Percentiles rank a stretch among this genome's conserved stretches.
Evolutionary conservation across 2,329 filamentous ascomycete species (phyloP).

Genomic region (Sordariomycetes sp.): DNA sequence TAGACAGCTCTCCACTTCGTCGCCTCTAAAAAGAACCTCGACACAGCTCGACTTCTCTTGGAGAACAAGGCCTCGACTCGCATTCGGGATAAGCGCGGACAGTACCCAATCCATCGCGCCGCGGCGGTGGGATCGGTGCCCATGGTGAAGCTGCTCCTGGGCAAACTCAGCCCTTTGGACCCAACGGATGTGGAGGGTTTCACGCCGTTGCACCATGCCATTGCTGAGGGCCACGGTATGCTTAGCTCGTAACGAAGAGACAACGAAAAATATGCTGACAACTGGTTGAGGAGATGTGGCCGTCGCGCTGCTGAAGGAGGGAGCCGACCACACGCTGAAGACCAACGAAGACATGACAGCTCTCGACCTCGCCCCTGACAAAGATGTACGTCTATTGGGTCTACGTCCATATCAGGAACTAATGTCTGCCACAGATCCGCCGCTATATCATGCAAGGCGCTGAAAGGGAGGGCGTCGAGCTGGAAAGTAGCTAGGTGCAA

Average conservation of each 20-base stretch:
- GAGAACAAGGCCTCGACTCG: conserved; percentile 67
- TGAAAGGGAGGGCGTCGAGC: conserved; percentile 74
- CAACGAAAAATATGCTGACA: neutral
- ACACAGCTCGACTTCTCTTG: conserved; percentile 71
- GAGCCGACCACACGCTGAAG: conserved; percentile 72
- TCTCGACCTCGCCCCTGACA: conserved; percentile 78
- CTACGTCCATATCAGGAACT: conserved; percentile 1
- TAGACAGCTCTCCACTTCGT: conserved; percentile 87
- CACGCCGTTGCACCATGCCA: conserved; percentile 82
- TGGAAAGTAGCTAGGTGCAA: conserved; percentile 18
- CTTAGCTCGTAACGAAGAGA: neutral
- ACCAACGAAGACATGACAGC: conserved; percentile 63
- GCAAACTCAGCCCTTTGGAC: conserved; percentile 72
- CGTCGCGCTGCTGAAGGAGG: conserved; percentile 70
- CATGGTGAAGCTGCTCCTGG: conserved; percentile 71
- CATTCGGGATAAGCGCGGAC: conserved; percentile 77
- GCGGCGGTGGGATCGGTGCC: conserved; percentile 85
- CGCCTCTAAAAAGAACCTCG: conserved; percentile 80
- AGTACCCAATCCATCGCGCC: conserved; percentile 83
- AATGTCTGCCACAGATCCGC: conserved; percentile 44
- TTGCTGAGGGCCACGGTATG: conserved; percentile 64
- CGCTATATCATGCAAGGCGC: conserved; percentile 70
- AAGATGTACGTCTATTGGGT: conserved; percentile 49
- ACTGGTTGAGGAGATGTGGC: conserved; percentile 64
- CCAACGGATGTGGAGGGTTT: conserved; percentile 74